Evolutionary conservation across 192 early-diverging fungal species (phyloP).

Genomic region (Entomortierella lignicola): DNA sequence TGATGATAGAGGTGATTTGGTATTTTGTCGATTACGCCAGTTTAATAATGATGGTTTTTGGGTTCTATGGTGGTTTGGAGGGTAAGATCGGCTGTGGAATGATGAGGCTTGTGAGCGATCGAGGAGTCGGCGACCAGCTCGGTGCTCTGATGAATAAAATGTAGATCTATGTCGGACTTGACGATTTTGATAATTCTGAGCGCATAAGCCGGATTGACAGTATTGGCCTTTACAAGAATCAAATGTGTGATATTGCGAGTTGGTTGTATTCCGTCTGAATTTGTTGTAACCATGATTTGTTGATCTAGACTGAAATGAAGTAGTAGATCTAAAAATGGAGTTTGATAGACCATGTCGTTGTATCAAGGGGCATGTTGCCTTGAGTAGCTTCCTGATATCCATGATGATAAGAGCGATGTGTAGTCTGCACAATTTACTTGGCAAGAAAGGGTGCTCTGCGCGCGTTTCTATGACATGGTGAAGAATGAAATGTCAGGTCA

Average conservation of each 20-base stretch:
- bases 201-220: neutral
- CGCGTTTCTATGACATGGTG: no score
- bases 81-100: neutral
- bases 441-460: no score
- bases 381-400: constrained; percentile 32
- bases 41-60: constrained; percentile 1
- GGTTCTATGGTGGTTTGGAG: constrained; percentile 11
- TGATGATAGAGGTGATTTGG: neutral
- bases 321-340: neutral
- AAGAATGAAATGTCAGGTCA: no score
- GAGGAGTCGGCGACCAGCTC: neutral
- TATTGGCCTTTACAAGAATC: neutral
- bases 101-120: neutral
- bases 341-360: neutral
- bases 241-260: neutral
- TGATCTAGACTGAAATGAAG: neutral
- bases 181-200: neutral
- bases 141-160: neutral
- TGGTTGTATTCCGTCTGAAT: neutral
- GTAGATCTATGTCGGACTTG: neutral
- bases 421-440: no score
- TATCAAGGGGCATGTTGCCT: constrained; percentile 23
- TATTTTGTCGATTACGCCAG: constrained; percentile 2
- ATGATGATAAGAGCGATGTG: constrained; percentile 10
- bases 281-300: neutral